Base-by-base conservation (phyloP, 2,329 filamentous ascomycete genomes). In the Exophiala xenobiotica region DNA sequence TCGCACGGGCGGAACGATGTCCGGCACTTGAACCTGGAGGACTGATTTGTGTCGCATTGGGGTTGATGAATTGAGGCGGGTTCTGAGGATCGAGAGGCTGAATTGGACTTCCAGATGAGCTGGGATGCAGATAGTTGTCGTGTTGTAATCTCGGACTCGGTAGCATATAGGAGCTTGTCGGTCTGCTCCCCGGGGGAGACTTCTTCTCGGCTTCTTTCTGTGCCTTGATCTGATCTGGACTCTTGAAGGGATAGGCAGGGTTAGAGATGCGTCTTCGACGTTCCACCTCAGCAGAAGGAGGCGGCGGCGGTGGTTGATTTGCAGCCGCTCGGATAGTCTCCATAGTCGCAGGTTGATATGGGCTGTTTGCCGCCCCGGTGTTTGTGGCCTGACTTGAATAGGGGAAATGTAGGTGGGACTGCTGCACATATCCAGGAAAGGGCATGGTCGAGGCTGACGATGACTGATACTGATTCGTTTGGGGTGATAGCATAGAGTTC, bases 241-340 rank as follows among this genome's bases (percentile, higher is more conserved):
- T 62, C 41, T 61, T 62, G 46, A 62, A 62, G 2, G 60, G 60
- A 46, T 60, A 62, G 16, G 60, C 59, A 5, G 60, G 60, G 46
- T 62, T 62, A 19, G 58, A 61, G 31, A 61, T 62, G 9, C 58
- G 50, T 11, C 60, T 43, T 42, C 53, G 54, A 16, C 60, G 56
- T 47, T 62, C 60, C 11, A 60, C 47, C 33, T 60, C 60, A 12
- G 60, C 55, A 3, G 60, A 59, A 3, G 60, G 55, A 22, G 54
- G 58, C 35, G 58, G 58, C n/a, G 54, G 56, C 24, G 58, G 58
- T 47, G 56, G 56, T 26, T 58, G 52, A 37, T 40, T 54, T 38
- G 53, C 50, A 31, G 58, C 53, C n/a, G 56, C 54, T 24, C 57
- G 56, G 39, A 53, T 61, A 5, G 29, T 57, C 23, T 61, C 59